Base-by-base conservation (phyloP, 2,329 filamentous ascomycete genomes). In the Colletotrichum magnum region DNA sequence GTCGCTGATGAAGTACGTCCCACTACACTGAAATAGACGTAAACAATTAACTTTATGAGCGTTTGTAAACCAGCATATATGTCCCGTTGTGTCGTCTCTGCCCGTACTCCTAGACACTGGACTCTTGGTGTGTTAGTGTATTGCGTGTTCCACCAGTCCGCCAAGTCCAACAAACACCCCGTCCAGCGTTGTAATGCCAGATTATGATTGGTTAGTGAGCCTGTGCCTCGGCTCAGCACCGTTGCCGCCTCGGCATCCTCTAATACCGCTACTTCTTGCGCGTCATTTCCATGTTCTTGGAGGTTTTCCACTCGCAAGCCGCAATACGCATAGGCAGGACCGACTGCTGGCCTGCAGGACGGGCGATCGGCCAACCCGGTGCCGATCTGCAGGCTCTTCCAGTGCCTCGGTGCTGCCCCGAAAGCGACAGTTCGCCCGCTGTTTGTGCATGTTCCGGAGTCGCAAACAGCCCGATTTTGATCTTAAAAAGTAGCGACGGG, bases 181-280 rank as follows among this genome's bases (percentile, higher is more conserved):
- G 32, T 36, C 32, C 32, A 9, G 32, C 7, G 32, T 9, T 36
- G 10, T 9, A 36, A 36, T 36, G 32, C 3, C 18, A 47, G 16
- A 51, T 36, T 54, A n/a, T 68, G 24, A 58, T 68, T 68, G 65
- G 58, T 36, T 53, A 39, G 56, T 43, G 6, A 43, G 18, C 28
- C 12, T 32, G 43, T 66, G 62, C 66, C 66, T 69, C 62, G 62
- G 66, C 62, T 69, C 4, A 58, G 39, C 16, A 50, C 13, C 24
- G 15, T 21, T 15, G n/a, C 21, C 24, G 32, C 32, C 21, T 26
- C 15, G 41, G 16, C 16, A 6, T 43, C 41, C 51, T 60, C 39
- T 32, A n/a, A n/a, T n/a, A 54, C 45, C 10, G 32, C 43, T 57
- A 63, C n/a, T 48, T 53, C 21, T 53, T 58, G 28, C 48, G 21